Percentiles rank a stretch among this genome's conserved stretches.
Evolutionary conservation across 352 stramenopile species (phyloP).

Genomic region (Globisporangium barbulae): DNA sequence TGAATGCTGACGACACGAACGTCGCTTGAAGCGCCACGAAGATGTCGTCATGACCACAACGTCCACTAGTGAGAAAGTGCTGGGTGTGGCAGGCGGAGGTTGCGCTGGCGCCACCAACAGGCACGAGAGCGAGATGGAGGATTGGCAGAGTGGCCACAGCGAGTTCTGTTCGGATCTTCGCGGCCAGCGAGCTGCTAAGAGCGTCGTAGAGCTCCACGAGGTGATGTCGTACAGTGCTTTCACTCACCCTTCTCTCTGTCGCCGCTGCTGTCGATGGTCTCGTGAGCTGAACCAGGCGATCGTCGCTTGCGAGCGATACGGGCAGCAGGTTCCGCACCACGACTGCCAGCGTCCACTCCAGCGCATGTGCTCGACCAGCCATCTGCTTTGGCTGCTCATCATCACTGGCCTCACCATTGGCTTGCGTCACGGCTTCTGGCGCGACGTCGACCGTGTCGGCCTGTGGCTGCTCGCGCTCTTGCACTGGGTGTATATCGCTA

Average conservation of each 20-base stretch:
- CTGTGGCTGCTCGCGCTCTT: constrained; percentile 6
- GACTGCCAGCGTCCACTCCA: constrained; percentile 16
- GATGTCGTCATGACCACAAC: not conserved
- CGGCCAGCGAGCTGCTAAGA: not conserved
- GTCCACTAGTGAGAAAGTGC: not conserved
- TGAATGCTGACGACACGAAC: constrained; percentile 16
- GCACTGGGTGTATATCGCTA: not conserved
- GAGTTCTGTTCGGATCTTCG: constrained; percentile 2
- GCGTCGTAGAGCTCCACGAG: constrained; percentile 14
- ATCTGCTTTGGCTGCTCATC: not conserved
- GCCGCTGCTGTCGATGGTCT: not conserved
- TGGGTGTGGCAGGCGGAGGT: not conserved
- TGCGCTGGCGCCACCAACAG: not conserved
- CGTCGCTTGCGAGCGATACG: constrained; percentile 12
- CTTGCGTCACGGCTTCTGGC: not conserved
- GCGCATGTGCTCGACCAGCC: not conserved
- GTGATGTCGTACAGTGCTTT: constrained; percentile 12
- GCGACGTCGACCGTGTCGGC: not conserved
- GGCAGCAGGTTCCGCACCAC: constrained; percentile 18
- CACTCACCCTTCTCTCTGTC: not conserved
- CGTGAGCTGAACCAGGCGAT: constrained; percentile 1
- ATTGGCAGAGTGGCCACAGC: constrained; percentile 1
- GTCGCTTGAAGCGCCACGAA: constrained; percentile 11
- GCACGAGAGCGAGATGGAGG: constrained; percentile 13
- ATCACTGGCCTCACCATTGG: not conserved